Base-by-base conservation (phyloP, 805 yeast genomes). In the Hanseniaspora singularis region DNA sequence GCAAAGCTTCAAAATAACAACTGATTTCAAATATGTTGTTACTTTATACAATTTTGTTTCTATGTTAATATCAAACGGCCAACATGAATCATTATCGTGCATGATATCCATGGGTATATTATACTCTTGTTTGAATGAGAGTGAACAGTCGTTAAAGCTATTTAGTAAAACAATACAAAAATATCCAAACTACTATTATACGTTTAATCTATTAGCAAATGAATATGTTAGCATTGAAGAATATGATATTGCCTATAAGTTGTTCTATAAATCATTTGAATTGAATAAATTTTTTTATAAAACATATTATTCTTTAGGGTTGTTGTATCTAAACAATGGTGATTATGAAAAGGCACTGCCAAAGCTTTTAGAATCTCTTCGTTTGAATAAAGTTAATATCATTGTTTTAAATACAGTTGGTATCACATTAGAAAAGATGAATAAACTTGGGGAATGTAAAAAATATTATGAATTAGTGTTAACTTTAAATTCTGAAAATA, bases 231-330 rank as follows among this genome's bases (percentile, higher is more conserved):
- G 89, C 1, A 85, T 76, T 56, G 98, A 94, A 64, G 87, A 94
- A 31, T 84, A 81, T 64, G 96, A 87, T 58, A 74, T 78, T 58
- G 96, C 98, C 0, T 72, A 82, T 51, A 84, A 81, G 49, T 76
- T 85, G 51, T 92, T 87, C 70, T 64, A 95, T 31, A 69, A 71
- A 51, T 94, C 96, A 3, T 68, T 92, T 38, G 66, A 80, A 20
- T 70, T 79, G 34, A 95, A 89, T 56, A 71, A 79, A 39, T 70
- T 87, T 49, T 96, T 86, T 59, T 92, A 88, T 63, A 92, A 89
- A 62, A 96, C 97, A 0, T 77, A 88, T 57, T 92, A 92, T 57
- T 98, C 98, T 23, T 74, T 92, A 49, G 98, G 97, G 7, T 86
- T 87, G 89, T 94, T 87, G 24, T 81, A 79, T 60, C 72, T 86